Base-by-base conservation (phyloP, 2,329 filamentous ascomycete species). In the Thermothelomyces thermophilus region DNA sequence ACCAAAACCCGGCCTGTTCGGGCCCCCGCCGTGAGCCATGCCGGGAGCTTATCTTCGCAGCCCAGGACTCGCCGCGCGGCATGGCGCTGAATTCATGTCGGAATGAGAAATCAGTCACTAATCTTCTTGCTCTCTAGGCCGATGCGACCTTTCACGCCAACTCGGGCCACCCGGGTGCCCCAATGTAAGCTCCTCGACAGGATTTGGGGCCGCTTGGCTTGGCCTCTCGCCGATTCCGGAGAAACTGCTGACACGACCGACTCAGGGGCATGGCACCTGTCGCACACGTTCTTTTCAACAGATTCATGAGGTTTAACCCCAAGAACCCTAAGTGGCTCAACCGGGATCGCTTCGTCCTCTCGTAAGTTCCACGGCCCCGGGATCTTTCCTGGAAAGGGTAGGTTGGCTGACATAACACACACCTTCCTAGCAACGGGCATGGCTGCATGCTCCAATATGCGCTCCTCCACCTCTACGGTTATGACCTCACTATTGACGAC, bases 391-490 rank as follows among this genome's bases (percentile, higher is more conserved):
- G 28, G 41, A 17, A 13, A 24, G 39, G 24, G 3, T 4, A 28
- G 19, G 14, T n/a, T 11, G 24, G 42, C 39, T 48, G 19, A 42
- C 40, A 26, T 46, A 42, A 5, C n/a, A n/a, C n/a, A n/a, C n/a
- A n/a, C 9, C 14, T 26, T 13, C 43, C 45, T 63, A 96, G 90
- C 56, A 98, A 98, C 79, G 93, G 93, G 63, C 93, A 98, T 76
- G 93, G 86, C 64, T 98, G 93, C 82, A 95, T 98, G 90, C 88
- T 98, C 55, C 93, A 96, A 72, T 98, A 98, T 84, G 87, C 91
- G 65, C 82, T 98, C 62, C 86, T 98, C 65, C 93, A 98, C 78
- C 80, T 98, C 50, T 95, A 90, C 73, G 93, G 93, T 70, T 98
- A 95, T 71, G 81, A 74, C 57, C 64, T 98, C 62, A 80, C 81